Percentiles rank a stretch among this genome's conserved stretches.
Evolutionary conservation across 1,284 basidiomycete genomes (phyloP).

Genomic region (Ceratobasidium theobromae): DNA sequence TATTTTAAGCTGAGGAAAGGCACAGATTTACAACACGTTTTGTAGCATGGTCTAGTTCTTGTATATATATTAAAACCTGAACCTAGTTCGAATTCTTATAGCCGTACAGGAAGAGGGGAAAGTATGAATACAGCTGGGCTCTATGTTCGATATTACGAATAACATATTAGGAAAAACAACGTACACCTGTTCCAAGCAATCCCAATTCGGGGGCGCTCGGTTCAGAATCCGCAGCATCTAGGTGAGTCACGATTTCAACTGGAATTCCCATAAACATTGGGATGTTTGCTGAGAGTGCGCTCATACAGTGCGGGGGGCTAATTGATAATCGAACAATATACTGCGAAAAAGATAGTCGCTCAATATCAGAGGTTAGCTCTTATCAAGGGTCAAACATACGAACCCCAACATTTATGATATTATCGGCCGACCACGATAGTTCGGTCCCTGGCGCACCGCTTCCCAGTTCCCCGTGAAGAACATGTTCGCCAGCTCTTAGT

Average conservation of each 20-base stretch:
- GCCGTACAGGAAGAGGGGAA: too few species aligned
- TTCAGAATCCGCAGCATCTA: background rate
- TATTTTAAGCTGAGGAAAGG: too few species aligned
- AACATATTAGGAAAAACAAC: background rate
- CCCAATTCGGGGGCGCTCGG: background rate
- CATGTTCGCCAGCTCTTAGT: background rate
- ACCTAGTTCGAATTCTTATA: too few species aligned
- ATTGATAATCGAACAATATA: background rate
- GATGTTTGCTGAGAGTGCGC: background rate
- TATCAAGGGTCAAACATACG: background rate
- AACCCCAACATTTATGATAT: background rate
- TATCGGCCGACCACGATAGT: constrained; percentile 2
- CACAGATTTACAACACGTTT: too few species aligned
- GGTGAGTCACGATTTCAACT: background rate
- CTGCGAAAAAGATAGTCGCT: background rate
- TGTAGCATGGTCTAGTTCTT: too few species aligned
- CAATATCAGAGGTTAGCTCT: background rate
- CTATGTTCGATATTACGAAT: too few species aligned
- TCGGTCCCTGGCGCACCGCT: constrained; percentile 5
- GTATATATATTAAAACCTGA: too few species aligned
- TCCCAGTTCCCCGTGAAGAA: constrained; percentile 6
- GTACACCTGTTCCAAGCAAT: background rate
- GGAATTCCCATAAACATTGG: background rate
- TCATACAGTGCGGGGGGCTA: background rate
- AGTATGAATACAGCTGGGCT: too few species aligned